Base-by-base conservation (phyloP, 106 monocot species). In the Allium fistulosum region DNA sequence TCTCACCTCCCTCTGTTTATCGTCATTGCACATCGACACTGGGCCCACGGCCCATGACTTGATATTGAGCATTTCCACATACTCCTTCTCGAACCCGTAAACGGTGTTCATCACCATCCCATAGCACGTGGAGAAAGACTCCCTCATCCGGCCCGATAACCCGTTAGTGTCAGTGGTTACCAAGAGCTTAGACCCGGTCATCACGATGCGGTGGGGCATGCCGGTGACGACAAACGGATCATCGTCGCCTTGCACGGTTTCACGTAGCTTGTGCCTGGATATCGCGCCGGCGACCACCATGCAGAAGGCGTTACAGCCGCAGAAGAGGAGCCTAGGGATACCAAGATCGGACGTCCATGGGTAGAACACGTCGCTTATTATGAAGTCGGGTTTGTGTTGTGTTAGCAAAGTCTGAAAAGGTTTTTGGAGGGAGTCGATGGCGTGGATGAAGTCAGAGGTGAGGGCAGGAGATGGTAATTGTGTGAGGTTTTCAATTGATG, bases 21-120 rank as follows among this genome's bases (percentile, higher is more conserved):
- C 9, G 7, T 56, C 68, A 18, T 68, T 68, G 56, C 56, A 57
- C 9, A 77, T 69, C 3, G 71, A 70, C 26, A 84, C 46, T 6
- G 84, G 84, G 2, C 84, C 84, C 10, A 77, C 77, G 17, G 52
- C 63, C 74, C 80, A 84, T 10, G 70, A 69, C 48, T 57, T 67
- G 0, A 6, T 9, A 0, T 5, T 4, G 9, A 59, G 14, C 69
- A 28, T 15, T 3, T 66, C 52, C 7, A 59, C 48, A 16, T 78
- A 78, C 5, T 62, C 71, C 0, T 67, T 17, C 62, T 78, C 82
- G 9, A 78, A 12, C 67, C 77, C 78, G 11, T 63, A 13, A 53
- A 75, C 70, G 9, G 63, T 71, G 67, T 78, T 82, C 61, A 75
- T 59, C 0, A 75, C 63, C 49, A 55, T 67, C 26, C 82, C 82